These are phyloP conservation scores for Mycosarcoma mackinlayi DNA, from an alignment of 1,284 basidiomycete genomes.

Conservation along the genomic window DNA sequence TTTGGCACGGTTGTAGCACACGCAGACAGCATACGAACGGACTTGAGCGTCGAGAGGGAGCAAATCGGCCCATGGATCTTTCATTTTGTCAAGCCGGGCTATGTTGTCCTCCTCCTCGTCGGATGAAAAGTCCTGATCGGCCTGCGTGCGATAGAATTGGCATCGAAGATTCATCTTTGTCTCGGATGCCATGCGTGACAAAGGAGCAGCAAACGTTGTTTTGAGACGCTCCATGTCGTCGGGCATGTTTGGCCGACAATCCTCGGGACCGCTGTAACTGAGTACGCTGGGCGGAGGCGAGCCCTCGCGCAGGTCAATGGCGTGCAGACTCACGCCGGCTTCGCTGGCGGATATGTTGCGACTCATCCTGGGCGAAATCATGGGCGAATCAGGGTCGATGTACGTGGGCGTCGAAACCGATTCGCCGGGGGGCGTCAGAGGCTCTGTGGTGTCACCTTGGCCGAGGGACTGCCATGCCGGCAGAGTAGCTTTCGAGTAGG, in stretches of 20 bases:
- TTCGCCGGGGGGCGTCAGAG: constrained; percentile 32
- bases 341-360: constrained; percentile 21
- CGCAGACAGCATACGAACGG: constrained; percentile 37
- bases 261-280: constrained; percentile 19
- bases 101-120: constrained; percentile 20
- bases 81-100: background rate
- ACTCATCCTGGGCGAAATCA: constrained; percentile 33
- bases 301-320: constrained; percentile 32
- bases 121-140: constrained; percentile 2
- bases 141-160: constrained; percentile 24
- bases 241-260: constrained; percentile 27
- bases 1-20: constrained; percentile 37
- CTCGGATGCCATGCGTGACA: constrained; percentile 24
- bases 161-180: constrained; percentile 38
- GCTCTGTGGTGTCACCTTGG: constrained; percentile 9
- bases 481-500: constrained; percentile 9
- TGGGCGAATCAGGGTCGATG: constrained; percentile 29
- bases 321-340: background rate
- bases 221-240: constrained; percentile 27
- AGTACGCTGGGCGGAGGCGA: constrained; percentile 31
- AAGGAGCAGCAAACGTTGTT: constrained; percentile 17
- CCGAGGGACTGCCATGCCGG: constrained; percentile 23
- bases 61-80: constrained; percentile 33
- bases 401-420: constrained; percentile 16
- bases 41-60: constrained; percentile 17